phyloP scores from a whole-genome alignment of 257 asterid genomes.

The Salvia miltiorrhiza region DNA sequence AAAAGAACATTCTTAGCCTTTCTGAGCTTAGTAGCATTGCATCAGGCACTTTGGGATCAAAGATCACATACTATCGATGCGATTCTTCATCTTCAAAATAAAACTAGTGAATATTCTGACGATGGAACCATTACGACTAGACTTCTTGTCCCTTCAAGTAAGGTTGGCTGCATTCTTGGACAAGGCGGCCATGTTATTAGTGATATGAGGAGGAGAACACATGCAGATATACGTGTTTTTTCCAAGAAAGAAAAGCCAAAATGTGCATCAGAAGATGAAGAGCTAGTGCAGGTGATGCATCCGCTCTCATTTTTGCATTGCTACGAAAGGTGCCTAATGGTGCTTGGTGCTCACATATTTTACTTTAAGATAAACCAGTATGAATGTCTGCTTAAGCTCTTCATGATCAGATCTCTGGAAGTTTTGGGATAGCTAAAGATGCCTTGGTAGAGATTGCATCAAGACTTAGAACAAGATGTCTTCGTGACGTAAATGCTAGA shows the following conservation, averaged over 20 bases:
- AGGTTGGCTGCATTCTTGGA: slow-evolving; percentile 89
- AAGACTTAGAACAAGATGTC: slow-evolving; percentile 68
- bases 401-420: slow-evolving; percentile 61
- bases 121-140: slow-evolving; percentile 64
- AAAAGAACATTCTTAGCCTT: slow-evolving; percentile 16
- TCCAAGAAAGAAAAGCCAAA: slow-evolving; percentile 70
- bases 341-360: slow-evolving; percentile 11
- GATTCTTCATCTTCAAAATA: slow-evolving; percentile 71
- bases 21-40: slow-evolving; percentile 35
- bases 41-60: slow-evolving; percentile 57
- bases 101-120: slow-evolving; percentile 58
- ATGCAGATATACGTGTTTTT: slow-evolving; percentile 74
- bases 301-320: background rate
- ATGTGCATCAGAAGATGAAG: slow-evolving; percentile 76
- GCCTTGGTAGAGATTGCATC: slow-evolving; percentile 76
- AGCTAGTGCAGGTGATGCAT: slow-evolving; percentile 82
- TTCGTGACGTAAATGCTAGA: slow-evolving; percentile 51
- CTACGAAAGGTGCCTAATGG: slow-evolving; percentile 11
- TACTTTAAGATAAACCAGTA: background rate
- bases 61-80: slow-evolving; percentile 72
- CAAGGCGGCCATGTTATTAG: slow-evolving; percentile 78
- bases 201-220: slow-evolving; percentile 88
- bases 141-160: slow-evolving; percentile 76
- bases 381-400: slow-evolving; percentile 17
- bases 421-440: slow-evolving; percentile 63